A percentile compares a stretch with the other conserved stretches of the same genome.
Evolutionary conservation across 2,329 filamentous ascomycete genomes (phyloP).

Genomic region (Neoarthrinium moseri): DNA sequence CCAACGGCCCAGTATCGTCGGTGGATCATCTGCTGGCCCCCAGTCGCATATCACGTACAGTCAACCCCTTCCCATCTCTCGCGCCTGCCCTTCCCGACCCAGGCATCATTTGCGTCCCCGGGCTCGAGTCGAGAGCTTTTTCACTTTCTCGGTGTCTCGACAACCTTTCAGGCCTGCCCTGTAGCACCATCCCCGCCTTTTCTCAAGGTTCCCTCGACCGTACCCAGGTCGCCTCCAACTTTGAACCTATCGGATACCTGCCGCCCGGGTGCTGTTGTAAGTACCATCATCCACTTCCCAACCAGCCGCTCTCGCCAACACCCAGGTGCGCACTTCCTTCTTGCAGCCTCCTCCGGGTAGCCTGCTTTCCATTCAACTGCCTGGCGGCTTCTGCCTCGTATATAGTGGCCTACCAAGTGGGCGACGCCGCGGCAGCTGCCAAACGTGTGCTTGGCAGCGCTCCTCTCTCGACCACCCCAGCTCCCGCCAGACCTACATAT

Average conservation of each 20-base stretch:
- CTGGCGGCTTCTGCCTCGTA: constrained; percentile 2
- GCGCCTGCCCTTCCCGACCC: background rate
- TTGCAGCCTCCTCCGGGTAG: constrained; percentile 2
- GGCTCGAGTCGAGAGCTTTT: background rate
- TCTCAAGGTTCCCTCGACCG: constrained; percentile 5
- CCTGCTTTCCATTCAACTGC: background rate
- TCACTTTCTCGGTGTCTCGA: background rate
- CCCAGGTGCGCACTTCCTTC: background rate
- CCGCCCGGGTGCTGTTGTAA: constrained; percentile 21
- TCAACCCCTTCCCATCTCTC: background rate
- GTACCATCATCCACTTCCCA: constrained; percentile 26
- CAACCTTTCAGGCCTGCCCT: background rate
- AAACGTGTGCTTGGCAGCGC: background rate
- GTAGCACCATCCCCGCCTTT: constrained; percentile 6
- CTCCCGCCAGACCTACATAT: background rate
- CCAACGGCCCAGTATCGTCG: constrained; percentile 5
- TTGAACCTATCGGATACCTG: constrained; percentile 32
- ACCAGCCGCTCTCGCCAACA: constrained; percentile 28
- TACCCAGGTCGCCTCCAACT: background rate
- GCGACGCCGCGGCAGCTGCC: too few species aligned
- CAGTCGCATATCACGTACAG: constrained; percentile 5
- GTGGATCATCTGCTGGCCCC: background rate
- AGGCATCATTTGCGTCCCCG: background rate
- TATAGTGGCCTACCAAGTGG: too few species aligned
- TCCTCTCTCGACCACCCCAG: background rate